Evolutionary conservation across 202 grass and related monocot genomes (phyloP), one percentile per base, ranked within the genome.

Genomic region (Bolboschoenoplectus hybrid): DNA sequence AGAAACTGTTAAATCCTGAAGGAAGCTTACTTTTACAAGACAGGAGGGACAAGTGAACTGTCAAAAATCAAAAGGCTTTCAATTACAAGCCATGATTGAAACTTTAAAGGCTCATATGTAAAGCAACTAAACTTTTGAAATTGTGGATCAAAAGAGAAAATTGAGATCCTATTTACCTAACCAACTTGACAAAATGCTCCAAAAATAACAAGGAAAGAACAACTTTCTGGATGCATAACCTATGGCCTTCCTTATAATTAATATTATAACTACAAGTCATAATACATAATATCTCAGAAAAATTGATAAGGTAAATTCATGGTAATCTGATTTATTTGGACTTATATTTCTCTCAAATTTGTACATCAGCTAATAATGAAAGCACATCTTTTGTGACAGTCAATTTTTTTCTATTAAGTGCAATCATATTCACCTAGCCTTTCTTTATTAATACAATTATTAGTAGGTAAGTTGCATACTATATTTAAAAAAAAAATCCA

Each of bases 31-130:
- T 46, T 71, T 56, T 16, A 49, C 14, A 79, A 44, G 53, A 61
- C 38, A 60, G 35, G 7, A 60, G 3, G 16, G 38, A 19, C 38
- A 61, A 40, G 55, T 80, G 55, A 80, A 80, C 55, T 80, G 76
- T 80, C 76, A 44, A 12, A 43, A 80, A 43, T 19, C 7, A 43
- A 79, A 78, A 57, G 14, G 14, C 13, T 79, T 60, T 78, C 26
- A 26, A 26, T 57, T 39, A 68, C 20, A 56, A 71, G 26, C 32
- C 5, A 32, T 80, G 32, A 86, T 55, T 65, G 63, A 68, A 26
- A 26, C 26, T 26, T 26, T 26, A 26, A 53, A 80, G 56, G 63
- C 10, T 50, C 52, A 77, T 32, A 86, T 39, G 36, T 86, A 67
- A 66, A 86, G 43, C 34, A 66, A 85, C 2, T 67, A 41, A 67